These are phyloP conservation scores for Naganishia antarctica DNA, from an alignment of 768 basidiomycete genomes.

Conservation along the genomic window DNA sequence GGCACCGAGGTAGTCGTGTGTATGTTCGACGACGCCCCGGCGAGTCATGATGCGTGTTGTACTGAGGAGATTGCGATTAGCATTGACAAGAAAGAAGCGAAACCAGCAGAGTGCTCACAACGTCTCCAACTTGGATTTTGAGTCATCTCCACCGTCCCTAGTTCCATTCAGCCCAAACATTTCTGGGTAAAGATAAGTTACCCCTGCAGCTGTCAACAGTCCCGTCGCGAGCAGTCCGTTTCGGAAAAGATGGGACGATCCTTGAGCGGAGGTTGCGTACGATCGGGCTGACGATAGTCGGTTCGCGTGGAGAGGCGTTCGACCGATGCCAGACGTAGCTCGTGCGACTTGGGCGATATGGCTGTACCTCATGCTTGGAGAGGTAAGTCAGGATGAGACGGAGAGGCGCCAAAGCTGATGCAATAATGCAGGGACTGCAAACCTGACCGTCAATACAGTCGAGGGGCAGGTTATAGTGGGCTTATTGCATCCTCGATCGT, in stretches of 20 bases:
- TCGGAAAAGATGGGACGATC: constrained; percentile 11
- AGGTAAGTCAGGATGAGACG: background rate
- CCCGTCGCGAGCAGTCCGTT: constrained; percentile 24
- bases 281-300: background rate
- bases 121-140: constrained; percentile 17
- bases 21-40: constrained; percentile 24
- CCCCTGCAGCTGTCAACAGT: constrained; percentile 20
- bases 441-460: too few relatives aligned
- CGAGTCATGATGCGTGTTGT: constrained; percentile 27
- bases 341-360: background rate
- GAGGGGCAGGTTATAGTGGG: too few relatives aligned
- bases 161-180: constrained; percentile 4
- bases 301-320: background rate
- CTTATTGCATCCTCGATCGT: too few relatives aligned
- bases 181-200: constrained; percentile 21
- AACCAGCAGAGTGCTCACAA: constrained; percentile 2
- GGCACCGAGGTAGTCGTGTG: constrained; percentile 14
- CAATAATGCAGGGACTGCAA: background rate
- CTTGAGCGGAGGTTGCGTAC: constrained; percentile 5
- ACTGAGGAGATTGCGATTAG: background rate
- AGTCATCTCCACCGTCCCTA: background rate
- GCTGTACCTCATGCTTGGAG: constrained; percentile 10
- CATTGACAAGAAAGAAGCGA: background rate
- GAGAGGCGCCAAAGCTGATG: too few relatives aligned
- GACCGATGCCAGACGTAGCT: background rate